Evolutionary conservation across 768 basidiomycete genomes (phyloP).

Genomic region (Obba rivulosa): DNA sequence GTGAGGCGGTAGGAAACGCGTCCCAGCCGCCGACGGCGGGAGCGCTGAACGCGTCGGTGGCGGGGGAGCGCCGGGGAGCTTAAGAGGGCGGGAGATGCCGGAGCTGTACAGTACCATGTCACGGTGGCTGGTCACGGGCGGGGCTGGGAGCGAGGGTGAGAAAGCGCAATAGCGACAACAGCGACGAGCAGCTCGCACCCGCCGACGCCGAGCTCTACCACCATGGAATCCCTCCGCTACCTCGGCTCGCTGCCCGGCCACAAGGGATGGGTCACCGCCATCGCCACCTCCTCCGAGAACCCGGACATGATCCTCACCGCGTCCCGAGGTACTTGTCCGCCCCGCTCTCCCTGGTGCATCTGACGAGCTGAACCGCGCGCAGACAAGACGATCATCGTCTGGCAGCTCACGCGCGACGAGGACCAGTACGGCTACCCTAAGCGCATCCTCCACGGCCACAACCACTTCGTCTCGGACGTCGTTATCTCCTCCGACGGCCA

Average conservation of each 20-base stretch:
- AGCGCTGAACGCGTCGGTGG: neutral
- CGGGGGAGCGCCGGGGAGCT: neutral
- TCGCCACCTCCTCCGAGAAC: constrained; percentile 97
- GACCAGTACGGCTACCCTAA: constrained; percentile 94
- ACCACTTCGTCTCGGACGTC: constrained; percentile 98
- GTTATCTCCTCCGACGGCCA: constrained; percentile 99
- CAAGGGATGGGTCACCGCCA: constrained; percentile 97
- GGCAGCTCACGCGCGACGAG: constrained; percentile 94
- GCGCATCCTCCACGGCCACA: constrained; percentile 96
- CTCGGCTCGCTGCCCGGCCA: constrained; percentile 90
- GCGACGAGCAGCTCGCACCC: constrained; percentile 23
- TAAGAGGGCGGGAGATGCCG: constrained; percentile 8
- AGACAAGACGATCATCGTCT: constrained; percentile 99
- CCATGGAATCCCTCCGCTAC: constrained; percentile 74
- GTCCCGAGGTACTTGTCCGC: constrained; percentile 73
- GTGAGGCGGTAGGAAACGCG: neutral
- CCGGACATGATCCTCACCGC: constrained; percentile 99
- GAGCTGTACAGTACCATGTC: constrained; percentile 53
- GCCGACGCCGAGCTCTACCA: constrained; percentile 23
- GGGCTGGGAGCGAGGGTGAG: constrained; percentile 13
- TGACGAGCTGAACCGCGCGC: constrained; percentile 16
- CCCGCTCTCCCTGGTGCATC: constrained; percentile 2
- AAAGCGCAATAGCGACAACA: constrained; percentile 10
- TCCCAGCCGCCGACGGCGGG: neutral
- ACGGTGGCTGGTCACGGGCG: constrained; percentile 59